Percentiles rank a stretch among this genome's conserved stretches.
Evolutionary conservation across 139 green algal species (phyloP).

Genomic region (Chlamydomonas sp.): DNA sequence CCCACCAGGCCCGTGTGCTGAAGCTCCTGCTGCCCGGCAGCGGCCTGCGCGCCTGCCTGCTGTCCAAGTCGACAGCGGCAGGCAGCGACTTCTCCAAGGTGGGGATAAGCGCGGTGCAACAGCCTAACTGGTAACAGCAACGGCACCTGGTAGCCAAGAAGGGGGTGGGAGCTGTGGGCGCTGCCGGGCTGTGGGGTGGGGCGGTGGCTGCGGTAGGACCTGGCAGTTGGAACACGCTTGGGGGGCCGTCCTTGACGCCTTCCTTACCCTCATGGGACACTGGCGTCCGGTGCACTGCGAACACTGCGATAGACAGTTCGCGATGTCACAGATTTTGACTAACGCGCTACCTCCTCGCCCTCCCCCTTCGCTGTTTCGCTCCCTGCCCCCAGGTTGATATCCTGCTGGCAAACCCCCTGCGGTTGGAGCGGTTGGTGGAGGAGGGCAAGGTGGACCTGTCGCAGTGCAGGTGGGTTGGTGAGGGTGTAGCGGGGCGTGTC

Average conservation of each 20-base stretch:
- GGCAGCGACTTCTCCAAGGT: constrained; percentile 78
- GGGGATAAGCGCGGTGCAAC: too few relatives aligned
- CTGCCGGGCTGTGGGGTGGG: too few relatives aligned
- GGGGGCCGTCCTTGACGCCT: too few relatives aligned
- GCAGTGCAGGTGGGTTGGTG: constrained; percentile 37
- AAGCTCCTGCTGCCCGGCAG: constrained; percentile 77
- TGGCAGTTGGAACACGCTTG: too few relatives aligned
- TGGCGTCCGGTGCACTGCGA: too few relatives aligned
- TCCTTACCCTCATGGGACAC: too few relatives aligned
- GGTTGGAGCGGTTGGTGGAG: constrained; percentile 70
- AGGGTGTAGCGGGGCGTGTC: too few relatives aligned
- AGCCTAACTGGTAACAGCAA: neutral
- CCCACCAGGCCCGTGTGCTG: constrained; percentile 66
- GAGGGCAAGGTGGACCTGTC: constrained; percentile 66
- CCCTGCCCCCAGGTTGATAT: constrained; percentile 79
- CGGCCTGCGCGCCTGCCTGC: constrained; percentile 70
- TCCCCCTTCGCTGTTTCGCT: constrained; percentile 48
- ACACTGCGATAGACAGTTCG: too few relatives aligned
- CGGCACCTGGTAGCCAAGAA: too few relatives aligned
- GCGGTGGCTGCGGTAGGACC: too few relatives aligned
- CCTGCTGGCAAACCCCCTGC: constrained; percentile 89
- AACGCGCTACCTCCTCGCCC: neutral
- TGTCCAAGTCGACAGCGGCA: constrained; percentile 78
- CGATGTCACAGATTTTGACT: neutral
- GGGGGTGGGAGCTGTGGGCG: too few relatives aligned